Evolutionary conservation across 495 filamentous ascomycete species (phyloP).

Genomic region (Daldinia loculata): DNA sequence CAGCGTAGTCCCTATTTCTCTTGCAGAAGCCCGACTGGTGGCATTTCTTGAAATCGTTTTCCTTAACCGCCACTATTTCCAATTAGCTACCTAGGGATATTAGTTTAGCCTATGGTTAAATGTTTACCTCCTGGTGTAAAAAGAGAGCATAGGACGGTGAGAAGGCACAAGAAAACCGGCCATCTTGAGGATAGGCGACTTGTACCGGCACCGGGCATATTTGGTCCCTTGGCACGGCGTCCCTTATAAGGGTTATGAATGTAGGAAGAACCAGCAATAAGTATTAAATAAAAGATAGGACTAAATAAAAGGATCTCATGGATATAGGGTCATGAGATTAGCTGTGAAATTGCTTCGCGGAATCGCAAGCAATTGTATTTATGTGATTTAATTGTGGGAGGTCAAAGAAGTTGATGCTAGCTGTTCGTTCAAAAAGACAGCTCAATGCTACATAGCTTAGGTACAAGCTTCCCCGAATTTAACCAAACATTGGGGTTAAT

Average conservation of each 20-base stretch:
- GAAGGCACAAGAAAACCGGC: constrained; percentile 62
- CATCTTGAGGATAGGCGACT: constrained; percentile 63
- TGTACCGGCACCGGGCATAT: constrained; percentile 40
- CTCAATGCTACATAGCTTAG: constrained; percentile 4
- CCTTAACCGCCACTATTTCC: constrained; percentile 79
- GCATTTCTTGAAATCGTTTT: constrained; percentile 96
- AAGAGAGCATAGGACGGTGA: constrained; percentile 55
- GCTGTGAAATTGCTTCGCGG: constrained; percentile 23
- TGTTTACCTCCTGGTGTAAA: constrained; percentile 60
- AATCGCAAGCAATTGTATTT: constrained; percentile 24
- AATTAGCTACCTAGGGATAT: constrained; percentile 9
- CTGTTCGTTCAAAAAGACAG: constrained; percentile 26
- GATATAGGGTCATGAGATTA: constrained; percentile 17
- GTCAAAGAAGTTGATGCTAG: constrained; percentile 21
- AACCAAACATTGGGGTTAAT: constrained; percentile 6
- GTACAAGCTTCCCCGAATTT: constrained; percentile 26
- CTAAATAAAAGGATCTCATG: constrained; percentile 19
- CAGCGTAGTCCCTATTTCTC: constrained; percentile 89
- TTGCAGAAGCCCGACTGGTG: constrained; percentile 95
- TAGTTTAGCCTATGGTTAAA: neutral
- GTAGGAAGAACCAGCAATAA: constrained; percentile 20
- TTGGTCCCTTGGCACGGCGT: constrained; percentile 31
- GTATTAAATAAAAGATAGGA: constrained; percentile 19
- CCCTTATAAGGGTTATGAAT: constrained; percentile 16
- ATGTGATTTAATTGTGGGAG: constrained; percentile 9